Base-by-base conservation (phyloP, 2,329 filamentous ascomycete species). In the Thielaviopsis euricoi region DNA sequence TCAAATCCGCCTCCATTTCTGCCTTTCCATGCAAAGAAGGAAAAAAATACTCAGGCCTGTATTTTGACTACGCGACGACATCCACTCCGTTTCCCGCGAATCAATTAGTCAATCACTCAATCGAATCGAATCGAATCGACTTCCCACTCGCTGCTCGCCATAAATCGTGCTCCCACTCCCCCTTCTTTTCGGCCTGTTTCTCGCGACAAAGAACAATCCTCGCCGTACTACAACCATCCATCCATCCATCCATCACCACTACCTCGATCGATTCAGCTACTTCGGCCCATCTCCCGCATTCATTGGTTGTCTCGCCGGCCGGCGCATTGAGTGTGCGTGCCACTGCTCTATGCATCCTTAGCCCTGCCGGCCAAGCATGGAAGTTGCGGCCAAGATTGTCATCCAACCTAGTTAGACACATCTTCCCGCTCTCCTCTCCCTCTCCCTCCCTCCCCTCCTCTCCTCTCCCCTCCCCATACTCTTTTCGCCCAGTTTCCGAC, bases 331-430 rank as follows among this genome's bases (percentile, higher is more conserved):
- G 22, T 48, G 19, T 46, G 48, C 49, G 26, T 51, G 25, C 54
- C 25, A 26, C 33, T 56, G 54, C 54, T 52, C 56, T 43, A 53
- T 52, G 55, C 56, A 56, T 57, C 49, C 58, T 53, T 62, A 57
- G 53, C 49, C 57, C 48, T 33, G 55, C 48, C 52, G 52, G 48
- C 43, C 55, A 56, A 61, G 58, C 49, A 81, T 81, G 78, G 78
- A 80, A 74, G 76, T 73, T 73, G 76, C 76, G 73, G 75, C 74
- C 68, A 77, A 78, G 71, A 75, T 72, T 71, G 74, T 78, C 69
- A 69, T 78, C 68, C 72, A 69, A 68, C 70, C 79, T 67, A 72
- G 73, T 65, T 72, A 78, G 70, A 71, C 71, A 65, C 72, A 76
- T 62, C 68, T 80, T 62, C 78, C 78, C 62, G 70, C 73, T 60